These are phyloP conservation scores for Fusarium euwallaceae DNA, from an alignment of 2,329 filamentous ascomycete genomes.

Conservation along the genomic window DNA sequence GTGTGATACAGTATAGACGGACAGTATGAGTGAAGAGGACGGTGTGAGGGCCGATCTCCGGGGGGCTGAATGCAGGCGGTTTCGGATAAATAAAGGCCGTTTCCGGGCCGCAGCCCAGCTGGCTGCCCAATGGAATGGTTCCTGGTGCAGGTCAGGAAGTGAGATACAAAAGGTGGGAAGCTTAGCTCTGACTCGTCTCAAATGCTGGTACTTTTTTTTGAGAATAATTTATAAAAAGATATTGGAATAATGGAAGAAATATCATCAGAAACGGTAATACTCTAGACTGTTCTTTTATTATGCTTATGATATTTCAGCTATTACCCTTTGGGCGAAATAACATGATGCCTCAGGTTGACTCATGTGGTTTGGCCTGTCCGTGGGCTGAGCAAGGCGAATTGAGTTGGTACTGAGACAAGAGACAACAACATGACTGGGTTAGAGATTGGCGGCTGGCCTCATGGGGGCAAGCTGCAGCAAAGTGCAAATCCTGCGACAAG, in stretches of 20 bases:
- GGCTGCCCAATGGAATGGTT: background rate
- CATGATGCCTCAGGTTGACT: background rate
- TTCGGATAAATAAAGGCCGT: conserved; percentile 32
- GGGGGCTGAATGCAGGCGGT: conserved; percentile 4
- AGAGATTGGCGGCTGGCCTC: background rate
- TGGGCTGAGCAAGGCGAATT: background rate
- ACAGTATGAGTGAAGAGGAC: conserved; percentile 17
- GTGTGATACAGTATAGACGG: background rate
- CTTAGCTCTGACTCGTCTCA: background rate
- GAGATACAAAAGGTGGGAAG: background rate
- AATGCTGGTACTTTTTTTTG: background rate
- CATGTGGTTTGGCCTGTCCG: background rate
- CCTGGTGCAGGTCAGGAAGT: background rate
- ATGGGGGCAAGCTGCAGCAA: background rate
- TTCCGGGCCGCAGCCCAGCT: background rate
- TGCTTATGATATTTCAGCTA: background rate
- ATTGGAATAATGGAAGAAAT: background rate
- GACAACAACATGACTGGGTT: background rate
- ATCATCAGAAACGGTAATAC: background rate
- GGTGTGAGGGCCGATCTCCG: conserved; percentile 19
- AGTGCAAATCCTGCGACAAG: background rate
- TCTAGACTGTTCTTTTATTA: background rate
- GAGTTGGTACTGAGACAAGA: background rate
- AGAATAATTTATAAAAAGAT: background rate
- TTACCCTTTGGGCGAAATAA: background rate